A percentile compares a stretch with the other conserved stretches of the same genome.
Conservation (phyloP, 352 stramenopile genomes). For the Saprolegnia diclina region DNA sequence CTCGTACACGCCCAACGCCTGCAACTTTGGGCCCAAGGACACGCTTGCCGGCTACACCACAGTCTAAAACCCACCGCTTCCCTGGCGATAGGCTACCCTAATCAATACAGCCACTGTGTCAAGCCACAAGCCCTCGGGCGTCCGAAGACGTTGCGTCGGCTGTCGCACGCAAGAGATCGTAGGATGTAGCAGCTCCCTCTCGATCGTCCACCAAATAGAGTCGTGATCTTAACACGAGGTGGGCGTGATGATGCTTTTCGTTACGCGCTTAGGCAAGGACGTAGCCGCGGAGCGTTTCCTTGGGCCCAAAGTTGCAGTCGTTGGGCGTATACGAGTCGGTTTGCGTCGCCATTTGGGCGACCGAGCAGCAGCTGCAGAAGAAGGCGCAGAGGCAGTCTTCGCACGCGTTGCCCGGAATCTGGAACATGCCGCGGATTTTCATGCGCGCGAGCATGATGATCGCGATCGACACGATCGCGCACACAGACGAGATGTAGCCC, state of each 20-base stretch:
- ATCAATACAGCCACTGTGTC: no score
- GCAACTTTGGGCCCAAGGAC: slow-evolving; percentile 35
- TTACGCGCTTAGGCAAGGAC: background rate
- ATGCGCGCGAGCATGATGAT: slow-evolving; percentile 18
- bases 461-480: background rate
- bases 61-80: background rate
- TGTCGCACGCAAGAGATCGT: no score
- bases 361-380: slow-evolving; percentile 35
- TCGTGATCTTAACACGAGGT: no score
- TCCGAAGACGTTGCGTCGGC: no score
- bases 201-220: no score
- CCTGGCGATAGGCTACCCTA: background rate
- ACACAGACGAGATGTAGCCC: background rate
- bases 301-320: slow-evolving; percentile 35
- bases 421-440: slow-evolving; percentile 33
- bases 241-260: background rate
- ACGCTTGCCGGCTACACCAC: slow-evolving; percentile 36
- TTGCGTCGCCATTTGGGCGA: slow-evolving; percentile 54
- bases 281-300: slow-evolving; percentile 42
- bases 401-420: slow-evolving; percentile 31
- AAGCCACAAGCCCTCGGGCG: no score
- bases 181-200: no score
- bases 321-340: slow-evolving; percentile 40
- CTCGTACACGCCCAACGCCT: slow-evolving; percentile 40
- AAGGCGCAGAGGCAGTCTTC: slow-evolving; percentile 36